Percentiles rank a stretch among this genome's conserved stretches.
phyloP scores from a whole-genome alignment of 257 asterid species.

The Solanum raphanifolium region DNA sequence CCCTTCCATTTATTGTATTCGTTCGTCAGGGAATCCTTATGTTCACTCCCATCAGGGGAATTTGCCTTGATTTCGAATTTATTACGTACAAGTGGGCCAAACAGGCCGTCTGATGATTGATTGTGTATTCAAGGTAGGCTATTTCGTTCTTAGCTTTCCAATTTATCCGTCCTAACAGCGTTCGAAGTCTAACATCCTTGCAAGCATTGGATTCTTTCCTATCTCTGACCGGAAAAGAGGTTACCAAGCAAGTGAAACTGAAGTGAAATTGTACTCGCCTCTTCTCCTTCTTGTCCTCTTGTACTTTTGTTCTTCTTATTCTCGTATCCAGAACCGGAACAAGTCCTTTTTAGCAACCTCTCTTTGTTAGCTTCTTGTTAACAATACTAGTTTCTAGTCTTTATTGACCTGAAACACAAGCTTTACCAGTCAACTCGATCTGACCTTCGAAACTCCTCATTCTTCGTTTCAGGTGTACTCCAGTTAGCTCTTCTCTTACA shows the following conservation, averaged over 20 bases:
- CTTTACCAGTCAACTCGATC: no score
- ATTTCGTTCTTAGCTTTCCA: neutral
- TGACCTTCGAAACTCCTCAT: neutral
- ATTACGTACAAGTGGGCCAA: neutral
- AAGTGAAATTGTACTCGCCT: no score
- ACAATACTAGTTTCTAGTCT: no score
- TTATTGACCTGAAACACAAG: neutral
- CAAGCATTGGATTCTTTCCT: neutral
- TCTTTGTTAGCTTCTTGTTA: no score
- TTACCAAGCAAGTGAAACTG: no score
- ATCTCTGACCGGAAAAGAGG: neutral
- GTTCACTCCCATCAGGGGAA: neutral
- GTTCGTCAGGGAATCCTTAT: neutral
- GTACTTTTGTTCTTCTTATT: no score
- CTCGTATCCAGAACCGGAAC: no score
- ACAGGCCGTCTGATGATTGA: neutral
- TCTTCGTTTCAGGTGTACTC: neutral
- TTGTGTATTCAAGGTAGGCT: neutral
- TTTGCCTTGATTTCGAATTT: neutral
- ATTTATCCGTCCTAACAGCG: neutral
- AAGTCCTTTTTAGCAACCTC: neutral
- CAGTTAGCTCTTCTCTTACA: no score
- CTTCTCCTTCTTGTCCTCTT: no score
- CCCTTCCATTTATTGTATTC: no score
- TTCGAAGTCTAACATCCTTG: neutral